Conservation (phyloP, 2,329 filamentous ascomycete genomes). For the Sporothrix brasiliensis region DNA sequence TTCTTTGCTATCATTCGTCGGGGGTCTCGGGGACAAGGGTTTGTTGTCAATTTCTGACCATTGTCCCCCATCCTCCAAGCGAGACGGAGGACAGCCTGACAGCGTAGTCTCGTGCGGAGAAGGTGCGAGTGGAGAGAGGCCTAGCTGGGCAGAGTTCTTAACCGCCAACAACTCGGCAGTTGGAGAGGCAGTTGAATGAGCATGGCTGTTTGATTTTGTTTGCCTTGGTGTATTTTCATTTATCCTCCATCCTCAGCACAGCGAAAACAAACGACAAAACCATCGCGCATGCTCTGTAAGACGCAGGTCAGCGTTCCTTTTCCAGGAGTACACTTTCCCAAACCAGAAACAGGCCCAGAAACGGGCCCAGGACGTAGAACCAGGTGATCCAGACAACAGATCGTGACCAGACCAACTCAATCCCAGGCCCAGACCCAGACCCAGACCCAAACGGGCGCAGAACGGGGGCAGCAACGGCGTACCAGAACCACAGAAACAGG, state of each 20-base stretch:
- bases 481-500: not conserved
- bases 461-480: not conserved
- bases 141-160: too few species aligned
- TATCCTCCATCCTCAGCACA: too few species aligned
- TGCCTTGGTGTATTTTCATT: too few species aligned
- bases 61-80: too few species aligned
- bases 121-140: constrained; percentile 17
- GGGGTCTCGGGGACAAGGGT: constrained; percentile 1
- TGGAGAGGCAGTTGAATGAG: not conserved
- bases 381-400: constrained; percentile 3
- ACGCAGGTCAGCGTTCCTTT: constrained; percentile 21
- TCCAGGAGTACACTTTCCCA: too few species aligned
- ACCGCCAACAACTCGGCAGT: constrained; percentile 16
- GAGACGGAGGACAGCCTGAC: too few species aligned
- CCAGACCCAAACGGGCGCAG: too few species aligned
- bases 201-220: too few species aligned
- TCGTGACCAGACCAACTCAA: not conserved
- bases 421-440: too few species aligned
- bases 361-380: not conserved
- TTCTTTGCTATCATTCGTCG: not conserved
- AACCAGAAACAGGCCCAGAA: not conserved
- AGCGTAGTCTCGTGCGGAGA: too few species aligned
- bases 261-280: not conserved
- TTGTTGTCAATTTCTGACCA: not conserved
- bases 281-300: constrained; percentile 1